phyloP scores from a whole-genome alignment of 768 basidiomycete genomes.

The Lentinula edodes region DNA sequence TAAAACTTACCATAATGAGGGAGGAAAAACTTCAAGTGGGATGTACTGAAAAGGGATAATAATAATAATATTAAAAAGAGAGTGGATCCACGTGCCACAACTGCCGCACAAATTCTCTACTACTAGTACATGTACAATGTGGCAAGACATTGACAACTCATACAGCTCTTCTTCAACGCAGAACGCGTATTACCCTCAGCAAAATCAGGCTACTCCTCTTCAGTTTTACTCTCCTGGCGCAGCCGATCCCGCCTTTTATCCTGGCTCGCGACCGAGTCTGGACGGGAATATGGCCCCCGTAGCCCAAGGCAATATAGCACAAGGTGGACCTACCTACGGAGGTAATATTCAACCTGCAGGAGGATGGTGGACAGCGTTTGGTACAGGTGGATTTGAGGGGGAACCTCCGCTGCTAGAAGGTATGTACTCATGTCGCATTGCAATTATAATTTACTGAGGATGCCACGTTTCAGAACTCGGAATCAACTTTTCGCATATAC shows the following conservation, averaged over 20 bases:
- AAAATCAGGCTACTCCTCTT: constrained; percentile 51
- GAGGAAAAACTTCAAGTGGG: not conserved
- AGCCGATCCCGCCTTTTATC: constrained; percentile 59
- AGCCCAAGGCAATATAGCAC: constrained; percentile 46
- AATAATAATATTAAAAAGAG: too few relatives aligned
- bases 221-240: constrained; percentile 71
- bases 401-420: constrained; percentile 96
- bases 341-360: constrained; percentile 72
- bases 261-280: constrained; percentile 68
- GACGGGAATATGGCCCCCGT: constrained; percentile 55
- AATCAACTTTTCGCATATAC: constrained; percentile 96
- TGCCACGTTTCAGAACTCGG: constrained; percentile 67
- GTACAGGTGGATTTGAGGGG: constrained; percentile 91
- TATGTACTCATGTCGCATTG: constrained; percentile 25
- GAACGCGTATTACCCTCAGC: constrained; percentile 48
- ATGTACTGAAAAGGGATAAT: too few relatives aligned
- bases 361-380: constrained; percentile 95
- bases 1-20: constrained; percentile 33
- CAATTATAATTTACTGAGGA: constrained; percentile 3
- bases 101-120: constrained; percentile 4
- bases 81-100: not conserved
- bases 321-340: constrained; percentile 45
- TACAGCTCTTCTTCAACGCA: constrained; percentile 61
- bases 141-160: constrained; percentile 57
- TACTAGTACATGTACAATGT: constrained; percentile 39